Base-by-base conservation (phyloP, 1,139 yeast genomes). In the Diutina catenulata region DNA sequence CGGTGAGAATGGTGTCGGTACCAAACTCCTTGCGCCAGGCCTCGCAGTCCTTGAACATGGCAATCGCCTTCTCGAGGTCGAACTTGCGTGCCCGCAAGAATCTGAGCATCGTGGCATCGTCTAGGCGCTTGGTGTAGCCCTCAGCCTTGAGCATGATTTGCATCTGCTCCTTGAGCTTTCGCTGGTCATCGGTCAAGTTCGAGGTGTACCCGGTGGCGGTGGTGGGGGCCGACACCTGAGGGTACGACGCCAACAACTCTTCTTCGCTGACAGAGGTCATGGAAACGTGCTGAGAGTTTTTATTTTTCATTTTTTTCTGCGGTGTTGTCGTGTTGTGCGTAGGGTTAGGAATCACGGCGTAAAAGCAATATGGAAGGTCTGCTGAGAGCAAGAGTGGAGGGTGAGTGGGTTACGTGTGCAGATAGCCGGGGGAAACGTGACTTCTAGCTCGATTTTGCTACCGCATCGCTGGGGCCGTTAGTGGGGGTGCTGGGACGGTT, bases 81-180 rank as follows among this genome's bases (percentile, higher is more conserved):
- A 91, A 91, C 69, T 87, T 88, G 59, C 98, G 79, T 15, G 98
- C 98, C 55, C 98, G 76, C 49, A 93, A 68, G 62, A 91, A 91
- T 51, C 98, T 76, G 53, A 86, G 71, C 56, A 91, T 63, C 5
- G 93, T 71, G n/a, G 95, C 83, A 51, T 84, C 94, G 58, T 91
- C 98, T 41, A 83, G 61, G 50, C 98, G 76, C 39, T 75, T 72
- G 23, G 63, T 69, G 62, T 68, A 86, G 2, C 94, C 95, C 41
- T 67, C 70, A 7, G 68, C 79, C 41, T 59, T 60, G 48, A 88
- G 68, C 41, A 68, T 64, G 23, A 64, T 65, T 49, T 79, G 75
- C 43, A 91, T 61, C 48, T 74, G 69, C 39, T 64, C 70, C 44
- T 87, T 60, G 27, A 71, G 70, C 28, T 33, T 24, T 53, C 71